These are phyloP conservation scores for Viridothelium virens DNA, from an alignment of 495 filamentous ascomycete genomes.

Conservation along the genomic window DNA sequence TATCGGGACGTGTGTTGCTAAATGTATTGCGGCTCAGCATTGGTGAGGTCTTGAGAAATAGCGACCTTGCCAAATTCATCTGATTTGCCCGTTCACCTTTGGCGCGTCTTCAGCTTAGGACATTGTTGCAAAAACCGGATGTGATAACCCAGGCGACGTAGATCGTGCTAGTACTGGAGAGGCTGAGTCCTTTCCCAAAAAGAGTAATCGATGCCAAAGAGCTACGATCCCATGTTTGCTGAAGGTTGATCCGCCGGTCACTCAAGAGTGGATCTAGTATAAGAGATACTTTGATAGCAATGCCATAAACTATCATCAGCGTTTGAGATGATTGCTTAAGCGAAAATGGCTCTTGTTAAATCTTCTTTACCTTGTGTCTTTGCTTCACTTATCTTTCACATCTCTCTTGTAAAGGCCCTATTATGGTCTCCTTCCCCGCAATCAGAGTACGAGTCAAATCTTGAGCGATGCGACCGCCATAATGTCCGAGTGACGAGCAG, in stretches of 20 bases:
- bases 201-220: neutral
- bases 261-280: neutral
- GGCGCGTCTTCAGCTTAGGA: neutral
- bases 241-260: neutral
- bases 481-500: neutral
- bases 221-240: neutral
- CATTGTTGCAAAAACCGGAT: neutral
- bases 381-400: neutral
- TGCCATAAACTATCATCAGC: neutral
- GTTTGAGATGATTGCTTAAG: neutral
- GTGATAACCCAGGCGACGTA: neutral
- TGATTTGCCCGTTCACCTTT: neutral
- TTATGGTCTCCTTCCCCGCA: neutral
- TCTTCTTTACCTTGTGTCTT: neutral
- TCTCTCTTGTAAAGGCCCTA: neutral
- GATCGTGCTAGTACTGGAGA: neutral
- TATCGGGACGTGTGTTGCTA: slow-evolving; percentile 3
- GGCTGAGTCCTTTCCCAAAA: neutral
- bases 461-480: neutral
- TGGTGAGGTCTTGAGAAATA: neutral
- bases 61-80: neutral
- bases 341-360: neutral
- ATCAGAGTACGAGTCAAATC: neutral
- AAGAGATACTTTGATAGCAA: neutral
- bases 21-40: slow-evolving; percentile 7